These are phyloP conservation scores for Nicotiana otophora DNA, from an alignment of 257 asterid genomes.

Conservation along the genomic window DNA sequence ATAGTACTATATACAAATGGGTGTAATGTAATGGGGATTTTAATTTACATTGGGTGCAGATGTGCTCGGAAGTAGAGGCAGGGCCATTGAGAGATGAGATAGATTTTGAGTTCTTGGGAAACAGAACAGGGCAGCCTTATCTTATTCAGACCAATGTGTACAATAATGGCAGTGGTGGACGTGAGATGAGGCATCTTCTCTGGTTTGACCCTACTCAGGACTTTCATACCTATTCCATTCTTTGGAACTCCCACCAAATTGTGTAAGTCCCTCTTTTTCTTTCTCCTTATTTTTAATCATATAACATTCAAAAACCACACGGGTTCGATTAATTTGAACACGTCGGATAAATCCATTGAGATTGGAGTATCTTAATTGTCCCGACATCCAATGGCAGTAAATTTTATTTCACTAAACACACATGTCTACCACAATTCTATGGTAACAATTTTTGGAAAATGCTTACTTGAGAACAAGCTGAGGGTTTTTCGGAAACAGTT, in stretches of 20 bases:
- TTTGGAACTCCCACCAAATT: slow-evolving; percentile 76
- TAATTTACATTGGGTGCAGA: slow-evolving; percentile 29
- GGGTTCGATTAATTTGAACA: not conserved
- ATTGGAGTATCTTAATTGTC: no score
- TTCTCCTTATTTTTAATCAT: not conserved
- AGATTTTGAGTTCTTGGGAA: slow-evolving; percentile 94
- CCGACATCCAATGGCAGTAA: not conserved
- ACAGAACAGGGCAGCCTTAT: slow-evolving; percentile 83
- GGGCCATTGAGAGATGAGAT: slow-evolving; percentile 90
- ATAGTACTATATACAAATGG: not conserved
- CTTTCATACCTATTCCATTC: slow-evolving; percentile 68
- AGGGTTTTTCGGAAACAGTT: no score
- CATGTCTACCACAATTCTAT: not conserved
- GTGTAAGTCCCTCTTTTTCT: slow-evolving; percentile 37
- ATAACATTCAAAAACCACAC: no score
- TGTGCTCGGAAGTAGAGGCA: slow-evolving; percentile 73
- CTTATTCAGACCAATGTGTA: slow-evolving; percentile 79
- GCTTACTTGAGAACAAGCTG: not conserved
- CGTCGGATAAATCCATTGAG: not conserved
- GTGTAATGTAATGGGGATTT: not conserved
- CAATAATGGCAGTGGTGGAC: slow-evolving; percentile 87
- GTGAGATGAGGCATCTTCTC: slow-evolving; percentile 81
- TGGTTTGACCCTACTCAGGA: slow-evolving; percentile 96
- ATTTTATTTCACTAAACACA: not conserved
- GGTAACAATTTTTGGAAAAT: not conserved